Conservation (phyloP, 192 early-diverging fungal species). For the Coemansia pectinata region DNA sequence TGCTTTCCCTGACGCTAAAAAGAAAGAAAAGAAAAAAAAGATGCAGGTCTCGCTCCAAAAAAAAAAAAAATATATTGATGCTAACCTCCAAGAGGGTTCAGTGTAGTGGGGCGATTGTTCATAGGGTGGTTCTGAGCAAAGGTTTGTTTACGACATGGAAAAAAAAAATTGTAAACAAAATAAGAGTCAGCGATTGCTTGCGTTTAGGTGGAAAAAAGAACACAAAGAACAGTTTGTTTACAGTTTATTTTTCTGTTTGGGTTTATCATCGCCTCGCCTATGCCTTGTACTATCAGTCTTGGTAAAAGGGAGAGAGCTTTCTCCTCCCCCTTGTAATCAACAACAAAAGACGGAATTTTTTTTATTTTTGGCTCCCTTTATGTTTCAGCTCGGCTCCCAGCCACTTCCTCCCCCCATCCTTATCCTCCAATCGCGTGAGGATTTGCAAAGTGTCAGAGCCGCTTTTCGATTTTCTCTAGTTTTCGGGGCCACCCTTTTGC, state of each 20-base stretch:
- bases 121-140: neutral
- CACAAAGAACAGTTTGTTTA: neutral
- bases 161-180: neutral
- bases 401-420: neutral
- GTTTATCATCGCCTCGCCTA: neutral
- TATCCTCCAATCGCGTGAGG: conserved; percentile 8
- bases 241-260: neutral
- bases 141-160: neutral
- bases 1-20: neutral
- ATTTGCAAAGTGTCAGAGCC: neutral
- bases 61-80: neutral
- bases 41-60: neutral
- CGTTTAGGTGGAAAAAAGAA: neutral
- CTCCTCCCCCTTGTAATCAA: neutral
- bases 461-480: conserved; percentile 6
- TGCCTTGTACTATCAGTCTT: neutral
- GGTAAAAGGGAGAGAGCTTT: conserved; percentile 2
- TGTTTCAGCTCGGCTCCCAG: conserved; percentile 11
- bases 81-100: neutral
- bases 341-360: neutral
- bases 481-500: conserved; percentile 1
- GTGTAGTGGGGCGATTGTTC: neutral
- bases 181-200: neutral
- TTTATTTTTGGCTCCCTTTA: neutral
- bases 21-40: neutral